Conservation (phyloP, 176 grass and related monocot genomes). For the Oropetium thomaeum region DNA sequence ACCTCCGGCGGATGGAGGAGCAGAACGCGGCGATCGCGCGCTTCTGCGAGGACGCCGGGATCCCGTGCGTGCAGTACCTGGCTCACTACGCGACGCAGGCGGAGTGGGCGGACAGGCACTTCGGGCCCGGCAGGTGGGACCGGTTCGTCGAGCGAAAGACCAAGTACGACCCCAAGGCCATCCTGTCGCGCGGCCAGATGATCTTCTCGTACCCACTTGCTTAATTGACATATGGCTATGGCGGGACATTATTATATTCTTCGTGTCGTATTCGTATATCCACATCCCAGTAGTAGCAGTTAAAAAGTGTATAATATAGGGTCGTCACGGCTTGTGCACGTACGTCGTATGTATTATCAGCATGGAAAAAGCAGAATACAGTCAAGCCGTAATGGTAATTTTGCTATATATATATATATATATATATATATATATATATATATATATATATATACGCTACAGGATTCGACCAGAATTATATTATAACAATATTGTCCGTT, state of each 20-base stretch:
- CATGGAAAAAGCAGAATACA: too few relatives aligned
- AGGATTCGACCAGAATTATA: too few relatives aligned
- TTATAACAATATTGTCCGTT: too few relatives aligned
- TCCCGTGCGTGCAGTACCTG: conserved; percentile 57
- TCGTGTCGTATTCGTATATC: not conserved
- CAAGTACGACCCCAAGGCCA: conserved; percentile 60
- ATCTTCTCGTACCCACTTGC: conserved; percentile 56
- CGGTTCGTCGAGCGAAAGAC: conserved; percentile 46
- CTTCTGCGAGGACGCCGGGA: conserved; percentile 53
- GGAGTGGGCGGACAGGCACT: conserved; percentile 74
- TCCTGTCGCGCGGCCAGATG: conserved; percentile 59
- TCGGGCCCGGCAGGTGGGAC: conserved; percentile 50
- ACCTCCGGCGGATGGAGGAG: conserved; percentile 38
- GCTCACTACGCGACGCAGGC: conserved; percentile 38
- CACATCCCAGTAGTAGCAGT: too few relatives aligned
- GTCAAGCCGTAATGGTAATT: too few relatives aligned
- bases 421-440: too few relatives aligned
- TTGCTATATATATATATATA: too few relatives aligned
- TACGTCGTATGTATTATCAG: too few relatives aligned
- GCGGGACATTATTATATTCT: not conserved
- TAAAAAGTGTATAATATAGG: too few relatives aligned
- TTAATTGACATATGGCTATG: not conserved
- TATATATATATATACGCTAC: too few relatives aligned
- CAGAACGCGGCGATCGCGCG: conserved; percentile 52
- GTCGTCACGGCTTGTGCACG: too few relatives aligned